These are phyloP conservation scores for Hypoxylon perforatum DNA, from an alignment of 495 filamentous ascomycete species.

Conservation along the genomic window DNA sequence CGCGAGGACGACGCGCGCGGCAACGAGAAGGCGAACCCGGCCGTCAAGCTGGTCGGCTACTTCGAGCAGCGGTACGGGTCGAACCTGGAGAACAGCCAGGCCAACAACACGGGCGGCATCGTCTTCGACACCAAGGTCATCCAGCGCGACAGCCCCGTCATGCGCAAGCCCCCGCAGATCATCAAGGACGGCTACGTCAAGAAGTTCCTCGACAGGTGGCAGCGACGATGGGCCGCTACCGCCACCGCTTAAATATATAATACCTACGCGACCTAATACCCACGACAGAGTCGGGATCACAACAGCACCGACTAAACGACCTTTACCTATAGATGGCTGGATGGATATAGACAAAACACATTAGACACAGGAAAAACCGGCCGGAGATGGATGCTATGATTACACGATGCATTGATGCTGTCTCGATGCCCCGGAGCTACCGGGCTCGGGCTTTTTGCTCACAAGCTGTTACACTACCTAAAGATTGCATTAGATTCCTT, in stretches of 20 bases:
- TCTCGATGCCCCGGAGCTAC: no score
- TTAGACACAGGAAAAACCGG: neutral
- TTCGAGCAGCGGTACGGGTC: slow-evolving; percentile 53
- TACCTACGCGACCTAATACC: no score
- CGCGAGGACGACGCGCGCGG: slow-evolving; percentile 38
- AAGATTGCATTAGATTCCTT: neutral
- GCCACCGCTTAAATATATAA: no score
- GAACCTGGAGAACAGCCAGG: no score
- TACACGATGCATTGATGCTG: neutral
- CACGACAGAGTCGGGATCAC: no score
- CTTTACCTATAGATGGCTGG: no score
- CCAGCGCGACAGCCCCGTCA: slow-evolving; percentile 17
- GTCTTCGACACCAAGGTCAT: slow-evolving; percentile 28
- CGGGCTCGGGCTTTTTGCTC: no score
- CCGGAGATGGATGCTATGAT: neutral
- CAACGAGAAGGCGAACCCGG: slow-evolving; percentile 43
- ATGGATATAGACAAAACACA: neutral
- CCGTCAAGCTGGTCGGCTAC: slow-evolving; percentile 57
- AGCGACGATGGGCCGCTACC: slow-evolving; percentile 3
- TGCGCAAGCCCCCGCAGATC: slow-evolving; percentile 26
- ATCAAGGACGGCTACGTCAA: slow-evolving; percentile 36
- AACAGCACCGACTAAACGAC: no score
- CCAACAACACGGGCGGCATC: slow-evolving; percentile 11
- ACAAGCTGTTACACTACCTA: no score
- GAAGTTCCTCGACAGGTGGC: slow-evolving; percentile 36